Base-by-base conservation (phyloP, 2,329 filamentous ascomycete genomes). In the Tolypocladium ophioglossoides region DNA sequence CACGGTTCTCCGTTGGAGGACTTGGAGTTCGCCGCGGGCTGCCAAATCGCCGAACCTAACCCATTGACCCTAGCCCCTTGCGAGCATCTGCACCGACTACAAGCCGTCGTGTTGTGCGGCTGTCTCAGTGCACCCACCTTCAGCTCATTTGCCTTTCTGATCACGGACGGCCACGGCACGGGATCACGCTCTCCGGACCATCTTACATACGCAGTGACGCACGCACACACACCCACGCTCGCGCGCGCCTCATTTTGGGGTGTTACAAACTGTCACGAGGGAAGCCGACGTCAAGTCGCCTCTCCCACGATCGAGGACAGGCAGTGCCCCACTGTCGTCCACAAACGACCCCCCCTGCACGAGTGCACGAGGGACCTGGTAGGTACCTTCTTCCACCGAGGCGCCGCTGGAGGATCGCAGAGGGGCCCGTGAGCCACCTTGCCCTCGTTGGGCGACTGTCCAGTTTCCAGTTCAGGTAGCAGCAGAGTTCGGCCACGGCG, bases 91-190 rank as follows among this genome's bases (percentile, higher is more conserved):
- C 39, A 8, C 22, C 40, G 22, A 27, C 40, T 16, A 16, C 22
- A 27, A 44, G 48, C 34, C 49, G 24, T 20, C 24, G 50, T 20
- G 14, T 40, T 40, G 50, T 46, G 39, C 22, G 22, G n/a, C 41
- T 48, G 44, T 49, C 52, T 53, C 35, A 39, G 52, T 49, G 52
- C 52, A 35, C 52, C 39, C 52, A 46, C 39, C 50, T 52, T 14
- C 37, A 14, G n/a, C 9, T 50, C 20, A 3, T 20, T 35, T 20
- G 37, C 7, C 9, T n/a, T 12, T 32, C 7, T 37, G 50, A 6
- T 32, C 50, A 40, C 51, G 34, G 20, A 49, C 52, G 16, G 44
- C 18, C 34, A n/a, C 52, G 35, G 44, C 41, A 53, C 44, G 41
- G 24, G 52, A 40, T 51, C 50, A 51, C 37, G 50, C 50, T 39